Conservation (phyloP, 106 monocot genomes). For the Amphibolis antarctica region DNA sequence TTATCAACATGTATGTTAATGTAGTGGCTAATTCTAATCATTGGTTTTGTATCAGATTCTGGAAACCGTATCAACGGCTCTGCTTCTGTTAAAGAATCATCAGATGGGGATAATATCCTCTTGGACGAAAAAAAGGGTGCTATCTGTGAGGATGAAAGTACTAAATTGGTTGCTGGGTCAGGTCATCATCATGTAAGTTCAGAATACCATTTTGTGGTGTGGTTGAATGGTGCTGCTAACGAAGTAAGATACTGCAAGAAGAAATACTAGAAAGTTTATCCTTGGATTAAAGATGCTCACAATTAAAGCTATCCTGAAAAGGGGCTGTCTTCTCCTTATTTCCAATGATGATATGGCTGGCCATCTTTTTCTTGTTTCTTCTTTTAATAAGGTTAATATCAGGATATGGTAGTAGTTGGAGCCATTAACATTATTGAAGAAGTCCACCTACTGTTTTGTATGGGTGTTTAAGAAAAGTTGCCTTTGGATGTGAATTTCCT, state of each 20-base stretch:
- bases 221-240: not conserved
- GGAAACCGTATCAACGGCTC: constrained; percentile 41
- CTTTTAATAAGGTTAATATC: not conserved
- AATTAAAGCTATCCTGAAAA: constrained; percentile 6
- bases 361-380: not conserved
- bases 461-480: not conserved
- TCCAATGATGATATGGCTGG: constrained; percentile 44
- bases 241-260: constrained; percentile 18
- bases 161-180: not conserved
- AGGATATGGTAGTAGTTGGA: not conserved
- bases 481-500: not conserved
- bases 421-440: not conserved
- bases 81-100: constrained; percentile 9
- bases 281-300: not conserved
- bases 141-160: constrained; percentile 4
- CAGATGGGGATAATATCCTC: constrained; percentile 14
- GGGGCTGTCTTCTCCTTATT: constrained; percentile 16
- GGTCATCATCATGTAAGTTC: constrained; percentile 24
- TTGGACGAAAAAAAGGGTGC: constrained; percentile 6
- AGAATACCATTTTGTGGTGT: not conserved
- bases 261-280: not conserved
- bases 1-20: constrained; percentile 4
- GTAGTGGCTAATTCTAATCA: constrained; percentile 13
- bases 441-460: not conserved
- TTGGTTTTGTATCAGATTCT: constrained; percentile 33